Base-by-base conservation (phyloP, 495 filamentous ascomycete genomes). In the Podospora sp. region DNA sequence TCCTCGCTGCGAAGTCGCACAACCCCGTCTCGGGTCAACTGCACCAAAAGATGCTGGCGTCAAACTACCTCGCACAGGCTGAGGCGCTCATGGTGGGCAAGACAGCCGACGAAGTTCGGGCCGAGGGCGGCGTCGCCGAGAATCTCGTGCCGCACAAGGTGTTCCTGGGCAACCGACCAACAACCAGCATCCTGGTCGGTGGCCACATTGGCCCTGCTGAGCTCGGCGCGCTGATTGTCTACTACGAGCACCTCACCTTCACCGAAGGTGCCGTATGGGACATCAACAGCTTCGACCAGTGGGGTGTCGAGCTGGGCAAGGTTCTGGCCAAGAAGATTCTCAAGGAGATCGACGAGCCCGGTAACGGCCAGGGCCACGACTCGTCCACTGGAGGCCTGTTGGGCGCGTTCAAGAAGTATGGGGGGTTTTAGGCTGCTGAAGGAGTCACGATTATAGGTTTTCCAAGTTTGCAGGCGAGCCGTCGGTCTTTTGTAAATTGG, bases 31-130 rank as follows among this genome's bases (percentile, higher is more conserved):
- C 91, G 75, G 83, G 87, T 79, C 93, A 94, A 84, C 89, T 92
- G 75, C 95, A 98, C 85, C 95, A 99, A 79, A 96, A 91, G 87
- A 98, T 99, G 95, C 86, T 99, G 65, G 95, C 95, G 26, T 96
- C 93, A 72, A 99, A 99, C 84, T 99, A 96, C 87, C 91, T 99
- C 63, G 95, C 95, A 50, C 95, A 99, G 83, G 88, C 96, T 24
- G 95, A 99, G 83, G 95, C 95, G 33, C 85, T 99, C 72, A 99
- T 99, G 95, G 92, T 98, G 62, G 95, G 95, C 75, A 99, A 98
- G 88, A 93, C 90, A 64, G 86, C 90, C 62, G 92, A 93, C 50
- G 83, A 97, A 80, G 92, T 99, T 69, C 90, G 92, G 79, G 87
- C 90, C 35, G 95, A 99, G 80, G 91, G 91, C 62, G 58, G 55